Evolutionary conservation across 768 basidiomycete species (phyloP).

Genomic region (Pulveroboletus sp.): DNA sequence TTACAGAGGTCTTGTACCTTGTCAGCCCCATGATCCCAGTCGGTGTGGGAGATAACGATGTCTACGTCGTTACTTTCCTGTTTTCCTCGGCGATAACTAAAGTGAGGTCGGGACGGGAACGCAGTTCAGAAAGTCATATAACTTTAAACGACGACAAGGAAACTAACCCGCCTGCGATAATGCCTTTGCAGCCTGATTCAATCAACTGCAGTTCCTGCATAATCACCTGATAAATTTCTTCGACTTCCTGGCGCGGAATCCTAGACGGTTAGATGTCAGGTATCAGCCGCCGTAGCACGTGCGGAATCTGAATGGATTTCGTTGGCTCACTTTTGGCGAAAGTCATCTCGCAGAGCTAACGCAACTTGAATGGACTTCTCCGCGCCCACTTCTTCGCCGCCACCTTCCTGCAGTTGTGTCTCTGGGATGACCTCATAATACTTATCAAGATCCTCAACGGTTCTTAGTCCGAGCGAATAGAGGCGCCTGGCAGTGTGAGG

Average conservation of each 20-base stretch:
- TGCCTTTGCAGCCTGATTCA: conserved; percentile 65
- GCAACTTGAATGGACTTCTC: conserved; percentile 54
- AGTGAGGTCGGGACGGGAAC: background rate
- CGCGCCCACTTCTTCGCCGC: conserved; percentile 20
- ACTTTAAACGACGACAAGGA: background rate
- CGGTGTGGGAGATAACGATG: conserved; percentile 79
- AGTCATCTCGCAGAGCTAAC: conserved; percentile 56
- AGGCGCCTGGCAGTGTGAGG: conserved; percentile 64
- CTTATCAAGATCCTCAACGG: conserved; percentile 63
- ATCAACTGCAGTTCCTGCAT: conserved; percentile 64
- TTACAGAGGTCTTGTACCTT: conserved; percentile 63
- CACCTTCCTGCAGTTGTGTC: conserved; percentile 28
- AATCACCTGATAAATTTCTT: conserved; percentile 68
- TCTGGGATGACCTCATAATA: conserved; percentile 49
- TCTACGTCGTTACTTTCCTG: conserved; percentile 81
- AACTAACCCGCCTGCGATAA: conserved; percentile 79
- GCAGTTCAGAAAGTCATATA: background rate
- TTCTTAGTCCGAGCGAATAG: conserved; percentile 64
- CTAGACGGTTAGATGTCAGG: conserved; percentile 26
- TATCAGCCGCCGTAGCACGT: background rate
- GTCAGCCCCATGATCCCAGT: conserved; percentile 38
- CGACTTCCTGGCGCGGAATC: conserved; percentile 75
- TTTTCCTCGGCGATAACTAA: conserved; percentile 85
- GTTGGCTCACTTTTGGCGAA: conserved; percentile 43
- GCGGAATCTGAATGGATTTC: background rate